These are phyloP conservation scores for Licmophora abbreviata DNA, from an alignment of 108 stramenopile species.

Conservation along the genomic window DNA sequence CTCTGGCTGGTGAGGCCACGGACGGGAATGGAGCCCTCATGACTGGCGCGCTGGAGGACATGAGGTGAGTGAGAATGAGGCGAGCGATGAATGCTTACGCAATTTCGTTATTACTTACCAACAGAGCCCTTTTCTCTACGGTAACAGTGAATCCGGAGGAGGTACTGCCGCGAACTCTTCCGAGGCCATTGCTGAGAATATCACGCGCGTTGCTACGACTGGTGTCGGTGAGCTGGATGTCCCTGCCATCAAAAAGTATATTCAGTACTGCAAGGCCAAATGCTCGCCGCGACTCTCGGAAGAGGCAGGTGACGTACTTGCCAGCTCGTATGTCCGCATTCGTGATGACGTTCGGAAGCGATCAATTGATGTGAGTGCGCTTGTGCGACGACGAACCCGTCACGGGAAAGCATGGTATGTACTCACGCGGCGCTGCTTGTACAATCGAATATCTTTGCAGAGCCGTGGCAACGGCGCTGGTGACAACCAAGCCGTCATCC, in stretches of 20 bases:
- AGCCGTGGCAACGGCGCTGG: conserved; percentile 14
- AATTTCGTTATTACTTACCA: neutral
- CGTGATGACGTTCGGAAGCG: conserved; percentile 84
- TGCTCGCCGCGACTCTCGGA: conserved; percentile 86
- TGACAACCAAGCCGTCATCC: conserved; percentile 67
- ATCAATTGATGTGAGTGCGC: conserved; percentile 28
- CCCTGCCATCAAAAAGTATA: conserved; percentile 94
- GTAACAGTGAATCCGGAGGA: too few relatives aligned
- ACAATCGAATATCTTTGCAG: conserved; percentile 7
- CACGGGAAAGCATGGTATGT: too few relatives aligned
- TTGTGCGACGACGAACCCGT: conserved; percentile 6
- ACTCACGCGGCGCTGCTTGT: too few relatives aligned
- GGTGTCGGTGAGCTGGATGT: conserved; percentile 85
- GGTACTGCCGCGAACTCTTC: conserved; percentile 45
- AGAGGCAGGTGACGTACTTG: conserved; percentile 81
- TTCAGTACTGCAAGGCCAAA: conserved; percentile 91
- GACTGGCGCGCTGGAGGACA: neutral
- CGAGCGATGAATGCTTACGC: conserved; percentile 6
- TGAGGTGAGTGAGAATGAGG: conserved; percentile 11
- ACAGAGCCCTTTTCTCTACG: too few relatives aligned
- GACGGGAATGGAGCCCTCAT: neutral
- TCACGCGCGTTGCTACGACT: conserved; percentile 67
- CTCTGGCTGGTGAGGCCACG: neutral
- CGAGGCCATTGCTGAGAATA: conserved; percentile 82
- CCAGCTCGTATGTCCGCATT: conserved; percentile 91